Conservation (phyloP, 1,284 basidiomycete genomes). For the Sanghuangporus baumii region DNA sequence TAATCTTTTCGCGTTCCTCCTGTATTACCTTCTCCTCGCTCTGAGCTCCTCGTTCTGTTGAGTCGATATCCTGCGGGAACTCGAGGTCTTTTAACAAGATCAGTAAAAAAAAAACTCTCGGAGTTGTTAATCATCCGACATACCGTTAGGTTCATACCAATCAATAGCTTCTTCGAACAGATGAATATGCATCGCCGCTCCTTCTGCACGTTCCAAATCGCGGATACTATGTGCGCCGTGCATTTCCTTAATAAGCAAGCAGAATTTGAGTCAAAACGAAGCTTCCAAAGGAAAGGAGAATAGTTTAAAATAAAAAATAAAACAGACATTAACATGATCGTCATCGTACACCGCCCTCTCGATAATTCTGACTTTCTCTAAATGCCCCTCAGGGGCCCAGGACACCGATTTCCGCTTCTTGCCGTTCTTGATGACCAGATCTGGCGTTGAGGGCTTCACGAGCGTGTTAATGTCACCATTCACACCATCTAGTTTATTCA, state of each 20-base stretch:
- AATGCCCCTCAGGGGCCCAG: constrained; percentile 66
- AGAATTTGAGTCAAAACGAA: constrained; percentile 42
- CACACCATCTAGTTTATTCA: constrained; percentile 25
- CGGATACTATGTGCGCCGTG: constrained; percentile 64
- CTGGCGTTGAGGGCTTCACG: constrained; percentile 22
- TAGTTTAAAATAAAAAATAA: constrained; percentile 24
- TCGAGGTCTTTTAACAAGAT: constrained; percentile 45
- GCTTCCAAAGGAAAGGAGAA: constrained; percentile 28
- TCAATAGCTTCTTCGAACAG: constrained; percentile 78
- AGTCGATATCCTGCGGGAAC: constrained; percentile 50
- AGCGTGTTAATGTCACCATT: constrained; percentile 20
- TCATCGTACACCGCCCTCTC: constrained; percentile 81
- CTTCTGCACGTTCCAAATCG: constrained; percentile 79
- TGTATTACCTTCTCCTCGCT: constrained; percentile 64
- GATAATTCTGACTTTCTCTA: constrained; percentile 70
- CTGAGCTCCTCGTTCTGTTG: constrained; percentile 48
- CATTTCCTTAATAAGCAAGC: constrained; percentile 48
- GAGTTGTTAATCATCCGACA: constrained; percentile 24
- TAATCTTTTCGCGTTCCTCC: constrained; percentile 72
- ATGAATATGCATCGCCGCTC: constrained; percentile 72
- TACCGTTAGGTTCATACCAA: constrained; percentile 74
- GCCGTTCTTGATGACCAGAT: constrained; percentile 34
- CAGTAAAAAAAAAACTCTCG: background rate
- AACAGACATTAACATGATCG: constrained; percentile 74
- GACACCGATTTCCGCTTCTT: constrained; percentile 69